phyloP scores from a whole-genome alignment of 1,284 basidiomycete species.

The Fomes fomentarius region DNA sequence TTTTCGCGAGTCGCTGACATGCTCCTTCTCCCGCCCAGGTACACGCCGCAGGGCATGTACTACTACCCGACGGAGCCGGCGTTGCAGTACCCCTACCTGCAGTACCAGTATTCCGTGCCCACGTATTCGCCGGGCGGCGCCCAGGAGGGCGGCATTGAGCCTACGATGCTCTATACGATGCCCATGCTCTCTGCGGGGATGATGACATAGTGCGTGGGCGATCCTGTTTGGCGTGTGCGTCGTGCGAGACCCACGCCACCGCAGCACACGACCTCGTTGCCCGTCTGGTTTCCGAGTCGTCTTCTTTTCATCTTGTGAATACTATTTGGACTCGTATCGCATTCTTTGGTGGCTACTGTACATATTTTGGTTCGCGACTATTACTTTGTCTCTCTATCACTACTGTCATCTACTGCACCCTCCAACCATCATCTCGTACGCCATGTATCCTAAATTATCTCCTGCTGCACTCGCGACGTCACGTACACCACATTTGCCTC shows the following conservation, averaged over 20 bases:
- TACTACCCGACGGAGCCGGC: conserved; percentile 11
- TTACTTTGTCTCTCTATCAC: neutral
- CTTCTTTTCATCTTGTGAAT: neutral
- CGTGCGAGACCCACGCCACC: too few relatives aligned
- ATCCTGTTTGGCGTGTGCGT: neutral
- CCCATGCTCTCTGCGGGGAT: conserved; percentile 15
- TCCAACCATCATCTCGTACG: neutral
- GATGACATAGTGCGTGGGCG: conserved; percentile 5
- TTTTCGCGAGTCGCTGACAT: neutral
- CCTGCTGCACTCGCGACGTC: neutral
- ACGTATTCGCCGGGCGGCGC: conserved; percentile 1
- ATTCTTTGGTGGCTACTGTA: neutral
- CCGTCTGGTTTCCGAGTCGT: neutral
- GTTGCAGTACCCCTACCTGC: conserved; percentile 21
- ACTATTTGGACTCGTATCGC: too few relatives aligned
- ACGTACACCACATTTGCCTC: neutral
- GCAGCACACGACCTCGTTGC: neutral
- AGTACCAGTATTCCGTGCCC: conserved; percentile 17
- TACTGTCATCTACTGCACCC: neutral
- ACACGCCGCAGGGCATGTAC: conserved; percentile 16
- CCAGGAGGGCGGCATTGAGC: conserved; percentile 13
- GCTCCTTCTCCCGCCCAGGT: conserved; percentile 4
- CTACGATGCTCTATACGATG: conserved; percentile 19
- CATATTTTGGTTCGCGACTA: neutral
- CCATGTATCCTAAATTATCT: neutral